Base-by-base conservation (phyloP, 2,329 filamentous ascomycete species). In the Aspergillus proliferans region DNA sequence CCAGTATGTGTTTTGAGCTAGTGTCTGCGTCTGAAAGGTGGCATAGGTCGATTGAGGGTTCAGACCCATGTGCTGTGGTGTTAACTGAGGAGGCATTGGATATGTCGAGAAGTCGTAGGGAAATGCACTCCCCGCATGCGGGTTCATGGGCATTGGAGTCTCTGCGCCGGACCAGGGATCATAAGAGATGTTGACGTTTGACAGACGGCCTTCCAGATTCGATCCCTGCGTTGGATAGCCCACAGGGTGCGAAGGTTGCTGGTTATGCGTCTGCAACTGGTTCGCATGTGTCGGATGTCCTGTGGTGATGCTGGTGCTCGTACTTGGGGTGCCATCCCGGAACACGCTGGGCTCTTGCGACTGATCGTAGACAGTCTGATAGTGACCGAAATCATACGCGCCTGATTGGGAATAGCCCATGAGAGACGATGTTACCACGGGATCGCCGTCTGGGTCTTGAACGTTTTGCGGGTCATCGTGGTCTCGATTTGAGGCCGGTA, bases 131-230 rank as follows among this genome's bases (percentile, higher is more conserved):
- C 38, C 43, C 7, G 52, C 26, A n/a, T 58, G 59, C 47, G 62
- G 18, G 39, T 47, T 51, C 52, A 65, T 57, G 7, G 57, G 47
- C 52, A 60, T 54, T 6, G 56, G 52, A 15, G 49, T 48, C 7
- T 48, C 50, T 12, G 51, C 22, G 28, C 48, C 45, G 18, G 57
- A 55, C 18, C 54, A 49, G 9, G 55, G 42, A 44, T 65, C 60
- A 46, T 65, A 66, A 4, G 55, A 43, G 40, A 62, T 49, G 52
- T 66, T 60, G 2, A 55, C 48, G 47, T 59, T 60, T n/a, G 58
- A 50, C 26, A 58, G 46, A 18, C 52, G 62, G n/a, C 52, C 53
- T 28, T 57, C 59, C 22, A 58, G 22, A 1, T 56, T 47, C 50
- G 52, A 14, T 45, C 15, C 39, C 30, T 44, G 18, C 42, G 40